Percentiles rank a stretch among this genome's conserved stretches.
Evolutionary conservation across 1,139 yeast species (phyloP).

Genomic region (Suhomyces coccinellae): DNA sequence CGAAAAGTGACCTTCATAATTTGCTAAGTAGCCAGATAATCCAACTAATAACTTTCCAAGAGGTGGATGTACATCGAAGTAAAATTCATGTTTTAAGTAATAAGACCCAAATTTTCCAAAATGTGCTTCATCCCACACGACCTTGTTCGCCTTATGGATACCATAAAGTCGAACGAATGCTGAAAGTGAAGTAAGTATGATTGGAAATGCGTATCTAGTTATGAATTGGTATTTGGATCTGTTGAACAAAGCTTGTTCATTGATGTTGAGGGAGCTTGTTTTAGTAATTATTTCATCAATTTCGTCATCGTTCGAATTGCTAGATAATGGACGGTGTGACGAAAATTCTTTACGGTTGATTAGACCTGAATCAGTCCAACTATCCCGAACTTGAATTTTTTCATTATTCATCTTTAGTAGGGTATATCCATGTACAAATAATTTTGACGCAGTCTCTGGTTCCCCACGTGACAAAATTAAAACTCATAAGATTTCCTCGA

Average conservation of each 20-base stretch:
- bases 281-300: constrained; percentile 17
- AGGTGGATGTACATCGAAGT: constrained; percentile 82
- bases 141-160: constrained; percentile 62
- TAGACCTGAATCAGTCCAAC: background rate
- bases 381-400: background rate
- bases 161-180: constrained; percentile 66
- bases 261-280: constrained; percentile 15
- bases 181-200: constrained; percentile 54
- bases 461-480: too few relatives aligned
- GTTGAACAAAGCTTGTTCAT: background rate
- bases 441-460: too few relatives aligned
- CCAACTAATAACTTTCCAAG: constrained; percentile 72
- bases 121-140: constrained; percentile 97
- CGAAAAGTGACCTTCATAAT: constrained; percentile 62
- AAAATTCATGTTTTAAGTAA: constrained; percentile 63
- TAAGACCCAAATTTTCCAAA: constrained; percentile 69
- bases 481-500: too few relatives aligned
- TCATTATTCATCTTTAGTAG: background rate
- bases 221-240: constrained; percentile 12
- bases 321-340: too few relatives aligned
- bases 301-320: constrained; percentile 6
- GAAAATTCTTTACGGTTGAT: background rate
- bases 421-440: background rate
- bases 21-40: constrained; percentile 65
- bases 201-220: constrained; percentile 30